phyloP scores from a whole-genome alignment of 805 yeast species.

The Metschnikowia colocasiae region DNA sequence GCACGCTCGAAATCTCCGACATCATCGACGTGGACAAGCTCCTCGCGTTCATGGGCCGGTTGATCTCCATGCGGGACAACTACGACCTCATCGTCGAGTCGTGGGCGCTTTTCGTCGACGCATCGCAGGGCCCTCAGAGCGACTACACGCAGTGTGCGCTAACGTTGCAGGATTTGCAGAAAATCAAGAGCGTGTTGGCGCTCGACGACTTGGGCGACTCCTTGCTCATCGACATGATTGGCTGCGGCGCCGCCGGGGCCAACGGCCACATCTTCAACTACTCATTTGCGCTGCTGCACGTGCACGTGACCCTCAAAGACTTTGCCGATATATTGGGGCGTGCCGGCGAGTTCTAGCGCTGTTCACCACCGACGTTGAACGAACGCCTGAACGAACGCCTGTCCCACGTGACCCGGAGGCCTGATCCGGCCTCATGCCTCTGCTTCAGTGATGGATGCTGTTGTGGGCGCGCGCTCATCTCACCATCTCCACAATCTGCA shows the following conservation, averaged over 20 bases:
- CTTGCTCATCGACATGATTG: conserved; percentile 40
- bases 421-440: no score
- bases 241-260: conserved; percentile 29
- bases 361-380: no score
- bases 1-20: conserved; percentile 28
- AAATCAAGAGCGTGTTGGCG: conserved; percentile 26
- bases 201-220: conserved; percentile 33
- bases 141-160: conserved; percentile 2
- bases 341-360: conserved; percentile 39
- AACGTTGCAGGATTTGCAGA: conserved; percentile 22
- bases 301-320: conserved; percentile 33
- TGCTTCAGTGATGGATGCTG: no score
- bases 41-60: conserved; percentile 23
- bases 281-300: conserved; percentile 25
- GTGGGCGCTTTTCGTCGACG: conserved; percentile 34
- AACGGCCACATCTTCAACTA: conserved; percentile 30
- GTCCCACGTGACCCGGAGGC: no score
- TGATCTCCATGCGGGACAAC: conserved; percentile 33
- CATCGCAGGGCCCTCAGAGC: conserved; percentile 24
- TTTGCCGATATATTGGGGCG: conserved; percentile 41
- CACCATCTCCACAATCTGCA: background rate
- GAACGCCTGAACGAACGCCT: no score
- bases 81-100: conserved; percentile 25
- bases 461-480: background rate
- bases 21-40: conserved; percentile 41